Evolutionary conservation across 2,329 filamentous ascomycete genomes (phyloP), one percentile per base, ranked within the genome.

Genomic region (Dothistroma septosporum): DNA sequence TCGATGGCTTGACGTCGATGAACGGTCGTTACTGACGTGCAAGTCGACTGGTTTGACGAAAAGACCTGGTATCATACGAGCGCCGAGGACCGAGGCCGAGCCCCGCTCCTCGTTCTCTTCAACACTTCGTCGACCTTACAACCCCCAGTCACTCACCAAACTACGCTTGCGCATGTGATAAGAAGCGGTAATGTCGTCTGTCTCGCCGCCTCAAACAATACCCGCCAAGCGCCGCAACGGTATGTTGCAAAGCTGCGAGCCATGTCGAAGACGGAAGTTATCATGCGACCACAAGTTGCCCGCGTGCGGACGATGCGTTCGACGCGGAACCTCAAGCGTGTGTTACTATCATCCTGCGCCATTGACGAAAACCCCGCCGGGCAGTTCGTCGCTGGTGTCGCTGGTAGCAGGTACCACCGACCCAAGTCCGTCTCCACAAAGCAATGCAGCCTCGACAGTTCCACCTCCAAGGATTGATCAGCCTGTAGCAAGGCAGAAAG

Each of bases 291-390:
- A 69, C 57, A 58, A 59, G 22, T 33, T 64, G 16, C 67, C 67
- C 19, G 56, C 55, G 9, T 69, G 67, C 55, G 61, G 60, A 28
- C 57, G 67, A 55, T 69, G 67, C 46, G 48, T 66, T 8, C 60
- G 62, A 41, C 54, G 67, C 11, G 61, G 61, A 11, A 60, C 62
- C 7, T 48, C 57, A 12, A 56, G 56, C 41, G 50, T 58, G 5
- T 69, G 66, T 58, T 61, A 60, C 41, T 69, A 69, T 55, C 67
- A 69, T 57, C 67, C 67, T 33, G 67, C 67, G 14, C 67, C 67
- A 10, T 54, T 69, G 60, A 69, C 67, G 7, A 64, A 55, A 31
- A 19, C 37, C 41, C 37, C n/a, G 22, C 12, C 33, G 16, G 19
- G 22, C 22, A 19, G 52, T 47, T 12, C 31, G 12, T 48, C 55